phyloP scores from a whole-genome alignment of 78 protist species.

The Dictyostelium brefeldianum region DNA sequence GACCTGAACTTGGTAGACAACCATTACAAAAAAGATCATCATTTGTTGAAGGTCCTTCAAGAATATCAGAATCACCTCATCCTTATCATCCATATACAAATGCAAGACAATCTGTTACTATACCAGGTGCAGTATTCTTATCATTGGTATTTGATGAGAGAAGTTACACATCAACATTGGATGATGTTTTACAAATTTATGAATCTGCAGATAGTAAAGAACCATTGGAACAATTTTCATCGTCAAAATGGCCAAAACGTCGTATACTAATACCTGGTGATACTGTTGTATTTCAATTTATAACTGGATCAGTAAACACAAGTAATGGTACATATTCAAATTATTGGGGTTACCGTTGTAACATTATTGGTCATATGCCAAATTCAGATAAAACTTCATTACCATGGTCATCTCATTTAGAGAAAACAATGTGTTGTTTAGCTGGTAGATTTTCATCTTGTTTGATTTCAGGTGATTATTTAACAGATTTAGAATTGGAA shows the following conservation, averaged over 20 bases:
- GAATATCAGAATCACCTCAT: constrained; percentile 76
- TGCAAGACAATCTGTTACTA: constrained; percentile 42
- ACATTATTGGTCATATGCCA: constrained; percentile 83
- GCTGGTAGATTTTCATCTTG: constrained; percentile 74
- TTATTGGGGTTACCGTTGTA: constrained; percentile 80
- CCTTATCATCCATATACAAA: constrained; percentile 79
- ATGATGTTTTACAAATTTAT: constrained; percentile 59
- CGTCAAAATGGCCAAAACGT: constrained; percentile 81
- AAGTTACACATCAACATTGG: constrained; percentile 19
- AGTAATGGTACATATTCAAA: constrained; percentile 7
- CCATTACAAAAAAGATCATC: constrained; percentile 64
- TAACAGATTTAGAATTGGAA: constrained; percentile 47
- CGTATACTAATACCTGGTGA: constrained; percentile 84
- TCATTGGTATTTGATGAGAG: constrained; percentile 78
- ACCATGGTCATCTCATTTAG: constrained; percentile 85
- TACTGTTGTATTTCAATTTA: constrained; percentile 76
- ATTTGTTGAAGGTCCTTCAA: constrained; percentile 75
- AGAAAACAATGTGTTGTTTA: constrained; percentile 81
- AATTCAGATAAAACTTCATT: constrained; percentile 68
- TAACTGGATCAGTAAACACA: constrained; percentile 6
- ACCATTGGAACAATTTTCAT: constrained; percentile 60
- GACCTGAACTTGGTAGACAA: constrained; percentile 70
- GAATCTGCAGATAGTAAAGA: constrained; percentile 55
- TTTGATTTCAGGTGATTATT: constrained; percentile 51
- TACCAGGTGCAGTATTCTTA: constrained; percentile 79